These are phyloP conservation scores for Neltuma alba DNA, from an alignment of 306 rosid genomes.

Conservation along the genomic window DNA sequence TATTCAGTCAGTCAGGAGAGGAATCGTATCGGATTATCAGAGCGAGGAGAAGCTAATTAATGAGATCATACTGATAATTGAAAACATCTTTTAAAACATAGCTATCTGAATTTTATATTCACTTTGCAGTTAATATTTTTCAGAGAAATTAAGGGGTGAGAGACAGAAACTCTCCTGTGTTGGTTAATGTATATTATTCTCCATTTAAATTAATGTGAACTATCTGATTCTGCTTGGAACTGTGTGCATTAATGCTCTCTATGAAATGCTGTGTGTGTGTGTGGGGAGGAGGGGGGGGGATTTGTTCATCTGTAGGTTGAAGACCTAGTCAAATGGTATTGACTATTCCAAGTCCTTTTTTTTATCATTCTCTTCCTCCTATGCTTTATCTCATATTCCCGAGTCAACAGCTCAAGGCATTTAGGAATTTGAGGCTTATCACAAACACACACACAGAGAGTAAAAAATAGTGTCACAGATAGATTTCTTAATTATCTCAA, in stretches of 20 bases:
- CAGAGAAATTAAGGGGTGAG: neutral
- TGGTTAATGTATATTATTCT: constrained; percentile 2
- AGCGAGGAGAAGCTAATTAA: neutral
- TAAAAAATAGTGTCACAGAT: neutral
- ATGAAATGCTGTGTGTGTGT: too few species aligned
- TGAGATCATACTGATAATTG: neutral
- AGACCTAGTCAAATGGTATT: constrained; percentile 18
- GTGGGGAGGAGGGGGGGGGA: too few species aligned
- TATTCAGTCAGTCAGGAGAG: neutral
- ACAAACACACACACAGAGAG: neutral
- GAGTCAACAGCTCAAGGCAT: constrained; percentile 11
- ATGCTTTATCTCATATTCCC: constrained; percentile 28
- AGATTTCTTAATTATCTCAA: neutral
- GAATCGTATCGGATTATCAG: neutral
- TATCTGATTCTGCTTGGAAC: constrained; percentile 18
- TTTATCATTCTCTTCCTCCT: constrained; percentile 13
- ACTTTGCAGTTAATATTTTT: neutral
- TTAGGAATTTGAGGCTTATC: constrained; percentile 9
- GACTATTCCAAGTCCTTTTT: neutral
- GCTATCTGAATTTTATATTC: neutral
- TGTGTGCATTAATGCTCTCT: neutral
- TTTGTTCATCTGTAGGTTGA: constrained; percentile 12
- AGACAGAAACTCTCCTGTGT: neutral
- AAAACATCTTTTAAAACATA: neutral
- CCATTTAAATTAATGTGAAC: neutral